These are phyloP conservation scores for Phytopythium chamaehyphon DNA, from an alignment of 352 stramenopile species.

Conservation along the genomic window DNA sequence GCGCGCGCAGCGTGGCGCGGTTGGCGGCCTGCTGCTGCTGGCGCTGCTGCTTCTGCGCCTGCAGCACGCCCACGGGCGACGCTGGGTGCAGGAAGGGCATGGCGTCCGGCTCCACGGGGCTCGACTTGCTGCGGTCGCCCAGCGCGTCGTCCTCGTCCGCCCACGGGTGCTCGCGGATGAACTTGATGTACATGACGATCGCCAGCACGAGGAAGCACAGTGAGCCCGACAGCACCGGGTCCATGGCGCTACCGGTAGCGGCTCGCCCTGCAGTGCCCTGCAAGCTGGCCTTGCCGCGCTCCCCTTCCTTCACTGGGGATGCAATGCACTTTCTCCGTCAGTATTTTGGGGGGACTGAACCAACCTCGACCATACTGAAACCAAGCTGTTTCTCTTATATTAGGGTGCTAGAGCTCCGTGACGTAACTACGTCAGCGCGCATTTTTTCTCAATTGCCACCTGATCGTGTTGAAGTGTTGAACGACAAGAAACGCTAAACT, in stretches of 20 bases:
- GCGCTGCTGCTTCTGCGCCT: conserved; percentile 39
- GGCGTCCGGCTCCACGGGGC: conserved; percentile 55
- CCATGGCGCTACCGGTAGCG: conserved; percentile 34
- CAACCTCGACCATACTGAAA: background rate
- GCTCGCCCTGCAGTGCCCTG: too few relatives aligned
- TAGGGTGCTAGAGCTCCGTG: background rate
- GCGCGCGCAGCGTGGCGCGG: conserved; percentile 27
- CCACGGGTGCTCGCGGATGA: conserved; percentile 74
- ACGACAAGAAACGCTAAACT: background rate
- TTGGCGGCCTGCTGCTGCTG: conserved; percentile 31
- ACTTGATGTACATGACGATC: conserved; percentile 88
- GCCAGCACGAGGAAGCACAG: conserved; percentile 84
- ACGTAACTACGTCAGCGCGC: background rate
- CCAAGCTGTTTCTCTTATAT: conserved; percentile 1
- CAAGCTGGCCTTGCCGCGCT: too few relatives aligned
- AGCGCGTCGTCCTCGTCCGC: conserved; percentile 41
- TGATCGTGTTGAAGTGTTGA: too few relatives aligned
- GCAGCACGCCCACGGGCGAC: conserved; percentile 40
- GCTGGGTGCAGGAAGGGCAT: conserved; percentile 71
- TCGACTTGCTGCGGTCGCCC: conserved; percentile 47
- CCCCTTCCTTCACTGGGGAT: too few relatives aligned
- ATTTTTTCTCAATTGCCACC: too few relatives aligned
- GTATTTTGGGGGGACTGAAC: too few relatives aligned
- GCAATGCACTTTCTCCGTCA: background rate
- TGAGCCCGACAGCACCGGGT: conserved; percentile 83